phyloP scores from a whole-genome alignment of 2,329 filamentous ascomycete species.

The Zasmidium angulare region DNA sequence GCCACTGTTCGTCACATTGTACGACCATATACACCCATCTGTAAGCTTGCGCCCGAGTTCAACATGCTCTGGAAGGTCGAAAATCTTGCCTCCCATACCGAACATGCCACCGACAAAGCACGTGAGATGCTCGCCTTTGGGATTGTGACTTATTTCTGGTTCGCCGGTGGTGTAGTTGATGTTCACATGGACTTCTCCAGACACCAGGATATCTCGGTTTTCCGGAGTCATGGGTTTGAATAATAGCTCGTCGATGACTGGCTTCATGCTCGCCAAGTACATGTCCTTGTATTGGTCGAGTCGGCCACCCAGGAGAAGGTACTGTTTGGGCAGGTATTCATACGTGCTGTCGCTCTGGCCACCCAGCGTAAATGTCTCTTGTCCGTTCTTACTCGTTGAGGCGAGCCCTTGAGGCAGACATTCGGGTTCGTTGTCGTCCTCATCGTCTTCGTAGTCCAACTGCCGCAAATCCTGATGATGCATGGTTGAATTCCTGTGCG shows the following conservation, averaged over 20 bases:
- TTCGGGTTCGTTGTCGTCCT: constrained; percentile 14
- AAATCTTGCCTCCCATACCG: constrained; percentile 53
- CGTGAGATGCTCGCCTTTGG: constrained; percentile 51
- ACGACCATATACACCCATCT: constrained; percentile 58
- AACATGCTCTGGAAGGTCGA: constrained; percentile 50
- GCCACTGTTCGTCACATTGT: constrained; percentile 49
- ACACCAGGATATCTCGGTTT: constrained; percentile 70
- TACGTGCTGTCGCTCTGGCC: constrained; percentile 58
- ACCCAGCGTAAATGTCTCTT: constrained; percentile 55
- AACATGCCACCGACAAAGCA: constrained; percentile 60
- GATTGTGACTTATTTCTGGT: constrained; percentile 36
- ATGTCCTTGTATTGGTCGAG: constrained; percentile 70
- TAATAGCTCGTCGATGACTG: constrained; percentile 70
- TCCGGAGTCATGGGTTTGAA: constrained; percentile 73
- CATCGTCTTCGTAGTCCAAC: neutral
- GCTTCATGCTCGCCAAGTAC: constrained; percentile 67
- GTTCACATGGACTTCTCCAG: constrained; percentile 53
- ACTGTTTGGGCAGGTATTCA: constrained; percentile 63
- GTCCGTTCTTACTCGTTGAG: constrained; percentile 44
- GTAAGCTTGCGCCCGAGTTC: constrained; percentile 51
- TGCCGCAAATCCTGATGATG: neutral
- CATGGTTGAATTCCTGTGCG: neutral
- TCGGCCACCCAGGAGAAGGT: constrained; percentile 72
- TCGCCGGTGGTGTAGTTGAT: constrained; percentile 48
- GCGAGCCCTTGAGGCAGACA: constrained; percentile 55